Percentiles rank a stretch among this genome's conserved stretches.
phyloP scores from a whole-genome alignment of 495 filamentous ascomycete genomes.

The Annulohypoxylon stygium region DNA sequence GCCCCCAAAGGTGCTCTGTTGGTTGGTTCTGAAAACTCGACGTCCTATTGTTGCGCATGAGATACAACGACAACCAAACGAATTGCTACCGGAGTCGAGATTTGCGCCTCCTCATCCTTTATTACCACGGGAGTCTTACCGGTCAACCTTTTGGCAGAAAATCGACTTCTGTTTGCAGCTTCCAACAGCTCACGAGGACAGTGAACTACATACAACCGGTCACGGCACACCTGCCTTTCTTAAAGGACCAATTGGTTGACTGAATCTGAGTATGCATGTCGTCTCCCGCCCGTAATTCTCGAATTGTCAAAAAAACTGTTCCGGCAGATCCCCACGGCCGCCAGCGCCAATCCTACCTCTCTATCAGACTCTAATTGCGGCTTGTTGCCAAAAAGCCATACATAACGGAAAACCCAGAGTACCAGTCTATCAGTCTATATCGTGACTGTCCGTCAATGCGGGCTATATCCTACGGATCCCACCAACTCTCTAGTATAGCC shows the following conservation, averaged over 20 bases:
- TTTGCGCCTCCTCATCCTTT: conserved; percentile 36
- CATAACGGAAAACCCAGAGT: conserved; percentile 34
- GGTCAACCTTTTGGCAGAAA: conserved; percentile 36
- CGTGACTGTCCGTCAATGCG: conserved; percentile 43
- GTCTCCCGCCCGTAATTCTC: conserved; percentile 51
- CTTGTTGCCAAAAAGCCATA: conserved; percentile 37
- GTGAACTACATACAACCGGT: conserved; percentile 39
- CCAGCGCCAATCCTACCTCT: conserved; percentile 45
- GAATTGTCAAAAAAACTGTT: conserved; percentile 45
- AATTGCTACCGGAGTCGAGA: conserved; percentile 37
- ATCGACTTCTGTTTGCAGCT: conserved; percentile 40
- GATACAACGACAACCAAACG: conserved; percentile 44
- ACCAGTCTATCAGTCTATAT: conserved; percentile 40
- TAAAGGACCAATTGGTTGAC: conserved; percentile 50
- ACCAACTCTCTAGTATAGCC: conserved; percentile 44
- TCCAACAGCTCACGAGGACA: conserved; percentile 46
- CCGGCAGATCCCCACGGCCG: conserved; percentile 48
- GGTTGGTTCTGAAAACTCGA: conserved; percentile 40
- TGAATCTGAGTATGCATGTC: conserved; percentile 50
- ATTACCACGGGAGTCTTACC: conserved; percentile 40
- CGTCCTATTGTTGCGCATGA: conserved; percentile 41
- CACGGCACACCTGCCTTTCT: conserved; percentile 38
- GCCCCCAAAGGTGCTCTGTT: conserved; percentile 36
- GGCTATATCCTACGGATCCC: conserved; percentile 41
- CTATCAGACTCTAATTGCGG: conserved; percentile 45